A percentile compares a stretch with the other conserved stretches of the same genome.
Evolutionary conservation across 148 eudicot genomes (phyloP).

Genomic region (Camellia lanceoleosa): DNA sequence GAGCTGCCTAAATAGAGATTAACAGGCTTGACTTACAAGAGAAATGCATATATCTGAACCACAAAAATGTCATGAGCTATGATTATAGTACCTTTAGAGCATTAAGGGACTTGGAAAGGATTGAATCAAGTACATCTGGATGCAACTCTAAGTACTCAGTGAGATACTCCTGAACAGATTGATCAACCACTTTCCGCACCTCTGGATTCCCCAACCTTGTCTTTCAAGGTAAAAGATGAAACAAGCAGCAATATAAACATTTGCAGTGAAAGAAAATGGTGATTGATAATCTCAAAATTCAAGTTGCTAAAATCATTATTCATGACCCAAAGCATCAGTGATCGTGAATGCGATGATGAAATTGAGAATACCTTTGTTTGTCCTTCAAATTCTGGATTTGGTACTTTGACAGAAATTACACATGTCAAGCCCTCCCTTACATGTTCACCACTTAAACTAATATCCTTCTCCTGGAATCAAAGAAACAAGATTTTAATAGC

Average conservation of each 20-base stretch:
- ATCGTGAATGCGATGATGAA: neutral
- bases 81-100: slow-evolving; percentile 68
- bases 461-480: slow-evolving; percentile 71
- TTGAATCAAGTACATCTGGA: no score
- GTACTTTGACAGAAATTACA: slow-evolving; percentile 26
- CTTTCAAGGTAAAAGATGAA: slow-evolving; percentile 36
- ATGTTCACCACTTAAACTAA: slow-evolving; percentile 88
- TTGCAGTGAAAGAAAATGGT: neutral
- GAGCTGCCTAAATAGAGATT: slow-evolving; percentile 64
- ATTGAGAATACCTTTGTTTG: slow-evolving; percentile 75
- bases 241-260: slow-evolving; percentile 2
- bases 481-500: neutral
- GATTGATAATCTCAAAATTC: neutral
- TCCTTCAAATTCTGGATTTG: slow-evolving; percentile 97
- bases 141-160: no score
- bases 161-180: no score
- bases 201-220: slow-evolving; percentile 97
- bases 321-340: neutral
- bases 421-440: slow-evolving; percentile 92
- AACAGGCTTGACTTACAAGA: slow-evolving; percentile 10
- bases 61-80: neutral
- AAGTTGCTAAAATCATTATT: neutral
- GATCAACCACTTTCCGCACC: slow-evolving; percentile 26
- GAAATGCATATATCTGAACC: neutral
- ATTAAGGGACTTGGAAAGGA: no score